Conservation (phyloP, 305 asterid species). For the Fraxinus ornus region DNA sequence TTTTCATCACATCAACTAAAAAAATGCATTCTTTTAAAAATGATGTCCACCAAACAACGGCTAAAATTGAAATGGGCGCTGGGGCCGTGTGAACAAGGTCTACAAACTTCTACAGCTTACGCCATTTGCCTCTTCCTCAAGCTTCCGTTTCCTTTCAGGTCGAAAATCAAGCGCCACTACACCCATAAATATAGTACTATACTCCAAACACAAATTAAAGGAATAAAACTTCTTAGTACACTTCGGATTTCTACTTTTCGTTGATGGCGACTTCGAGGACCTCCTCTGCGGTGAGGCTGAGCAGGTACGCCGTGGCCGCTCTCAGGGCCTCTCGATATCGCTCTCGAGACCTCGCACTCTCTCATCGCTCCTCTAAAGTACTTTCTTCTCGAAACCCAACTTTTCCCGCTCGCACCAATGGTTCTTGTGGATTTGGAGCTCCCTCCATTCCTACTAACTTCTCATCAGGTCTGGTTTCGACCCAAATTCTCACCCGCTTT, state of each 20-base stretch:
- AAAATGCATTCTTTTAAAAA: no score
- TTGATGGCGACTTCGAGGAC: conserved; percentile 42
- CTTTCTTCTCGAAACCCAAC: conserved; percentile 18
- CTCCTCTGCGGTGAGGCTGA: conserved; percentile 38
- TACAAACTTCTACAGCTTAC: background rate
- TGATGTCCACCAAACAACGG: no score
- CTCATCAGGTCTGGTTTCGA: conserved; percentile 26
- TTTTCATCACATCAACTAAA: no score
- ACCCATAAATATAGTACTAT: background rate
- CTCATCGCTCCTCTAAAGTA: conserved; percentile 18
- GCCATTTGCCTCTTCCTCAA: background rate
- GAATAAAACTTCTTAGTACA: background rate
- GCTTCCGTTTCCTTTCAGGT: background rate
- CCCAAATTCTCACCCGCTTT: conserved; percentile 31
- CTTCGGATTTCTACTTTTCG: background rate
- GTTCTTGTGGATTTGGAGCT: conserved; percentile 3
- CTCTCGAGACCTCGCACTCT: conserved; percentile 14
- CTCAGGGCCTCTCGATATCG: conserved; percentile 32
- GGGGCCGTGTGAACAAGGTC: background rate
- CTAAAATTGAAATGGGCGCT: no score
- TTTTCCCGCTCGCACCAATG: conserved; percentile 15
- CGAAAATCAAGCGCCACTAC: background rate
- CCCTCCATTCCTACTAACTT: conserved; percentile 20
- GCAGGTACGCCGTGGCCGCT: conserved; percentile 40
- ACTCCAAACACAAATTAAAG: background rate